A percentile compares a stretch with the other conserved stretches of the same genome.
These are phyloP conservation scores for Plantago lanceolata DNA, from an alignment of 305 asterid genomes.

Conservation along the genomic window DNA sequence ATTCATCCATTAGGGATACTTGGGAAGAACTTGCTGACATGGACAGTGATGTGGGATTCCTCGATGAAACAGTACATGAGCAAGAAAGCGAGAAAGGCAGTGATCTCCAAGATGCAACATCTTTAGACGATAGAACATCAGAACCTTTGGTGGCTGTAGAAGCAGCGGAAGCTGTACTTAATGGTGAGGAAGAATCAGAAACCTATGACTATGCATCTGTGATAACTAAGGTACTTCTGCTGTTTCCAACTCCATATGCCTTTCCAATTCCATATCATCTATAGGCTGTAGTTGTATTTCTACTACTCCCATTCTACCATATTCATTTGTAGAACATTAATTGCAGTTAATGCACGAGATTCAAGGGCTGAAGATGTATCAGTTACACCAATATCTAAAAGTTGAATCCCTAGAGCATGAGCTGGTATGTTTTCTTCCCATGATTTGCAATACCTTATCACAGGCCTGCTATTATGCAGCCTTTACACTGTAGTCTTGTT, in stretches of 20 bases:
- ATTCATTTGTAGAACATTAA: constrained; percentile 2
- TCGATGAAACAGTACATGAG: constrained; percentile 1
- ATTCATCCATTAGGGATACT: constrained; percentile 18
- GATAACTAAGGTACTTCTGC: constrained; percentile 35
- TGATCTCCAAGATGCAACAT: constrained; percentile 3
- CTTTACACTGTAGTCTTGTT: constrained; percentile 7
- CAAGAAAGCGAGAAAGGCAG: constrained; percentile 24
- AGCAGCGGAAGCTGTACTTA: constrained; percentile 17
- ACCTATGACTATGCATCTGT: constrained; percentile 19
- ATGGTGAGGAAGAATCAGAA: constrained; percentile 7
- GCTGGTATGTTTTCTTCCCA: constrained; percentile 36
- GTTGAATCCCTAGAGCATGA: constrained; percentile 47
- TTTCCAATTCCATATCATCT: constrained; percentile 2
- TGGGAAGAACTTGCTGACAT: constrained; percentile 27
- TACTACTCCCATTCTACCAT: constrained; percentile 8
- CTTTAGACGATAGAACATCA: constrained; percentile 8
- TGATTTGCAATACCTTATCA: constrained; percentile 1
- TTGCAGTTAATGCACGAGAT: constrained; percentile 47
- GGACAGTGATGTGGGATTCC: constrained; percentile 24
- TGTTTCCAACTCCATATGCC: background rate
- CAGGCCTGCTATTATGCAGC: background rate
- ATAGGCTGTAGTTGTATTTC: constrained; percentile 1
- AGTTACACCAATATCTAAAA: constrained; percentile 37
- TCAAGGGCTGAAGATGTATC: constrained; percentile 38
- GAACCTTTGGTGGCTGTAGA: constrained; percentile 11